Conservation (phyloP, 164 flowering plant genomes). For the Nelumbo lutea region DNA sequence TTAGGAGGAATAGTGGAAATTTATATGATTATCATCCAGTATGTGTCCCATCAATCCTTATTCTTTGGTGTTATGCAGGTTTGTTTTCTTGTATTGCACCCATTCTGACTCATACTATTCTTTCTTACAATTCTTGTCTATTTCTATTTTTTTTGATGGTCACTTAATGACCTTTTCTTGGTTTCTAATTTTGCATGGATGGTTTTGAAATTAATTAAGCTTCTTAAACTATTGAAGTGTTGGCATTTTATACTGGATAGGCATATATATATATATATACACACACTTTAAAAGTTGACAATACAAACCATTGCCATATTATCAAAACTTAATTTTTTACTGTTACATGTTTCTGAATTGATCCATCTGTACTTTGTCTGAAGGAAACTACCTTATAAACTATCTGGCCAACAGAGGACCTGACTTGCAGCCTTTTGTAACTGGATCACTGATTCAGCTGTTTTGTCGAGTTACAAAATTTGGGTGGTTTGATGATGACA, state of each 20-base stretch:
- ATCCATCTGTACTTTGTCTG: constrained; percentile 24
- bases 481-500: constrained; percentile 97
- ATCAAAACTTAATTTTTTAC: background rate
- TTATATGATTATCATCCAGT: constrained; percentile 1
- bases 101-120: background rate
- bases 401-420: constrained; percentile 96
- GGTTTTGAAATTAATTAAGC: background rate
- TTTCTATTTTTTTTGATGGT: background rate
- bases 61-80: background rate
- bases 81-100: constrained; percentile 7
- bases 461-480: constrained; percentile 88
- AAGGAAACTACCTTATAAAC: constrained; percentile 82
- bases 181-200: background rate
- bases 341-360: constrained; percentile 8
- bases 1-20: background rate
- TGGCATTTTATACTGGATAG: too few species aligned
- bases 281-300: background rate
- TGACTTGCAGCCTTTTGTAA: constrained; percentile 82
- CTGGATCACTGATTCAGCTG: constrained; percentile 79
- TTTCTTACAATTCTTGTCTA: background rate
- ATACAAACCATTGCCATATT: background rate
- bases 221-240: background rate
- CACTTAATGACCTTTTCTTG: too few species aligned
- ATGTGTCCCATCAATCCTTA: background rate
- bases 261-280: background rate